phyloP scores from a whole-genome alignment of 1,139 yeast genomes.

The Candida labiduridarum region DNA sequence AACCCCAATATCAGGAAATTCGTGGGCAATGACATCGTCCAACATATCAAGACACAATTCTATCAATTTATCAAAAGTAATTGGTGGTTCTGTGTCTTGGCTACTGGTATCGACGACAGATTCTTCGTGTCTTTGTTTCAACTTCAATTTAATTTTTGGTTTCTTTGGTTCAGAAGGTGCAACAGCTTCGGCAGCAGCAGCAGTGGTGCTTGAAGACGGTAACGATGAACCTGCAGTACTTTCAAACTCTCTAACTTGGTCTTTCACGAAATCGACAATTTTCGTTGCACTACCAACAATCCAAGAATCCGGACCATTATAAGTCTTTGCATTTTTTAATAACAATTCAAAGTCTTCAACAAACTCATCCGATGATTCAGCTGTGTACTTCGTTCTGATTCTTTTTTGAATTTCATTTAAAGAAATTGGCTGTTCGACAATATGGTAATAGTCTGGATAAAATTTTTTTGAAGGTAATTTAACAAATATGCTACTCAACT shows the following conservation, averaged over 20 bases:
- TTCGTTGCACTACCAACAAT: constrained; percentile 59
- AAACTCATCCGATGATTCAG: constrained; percentile 39
- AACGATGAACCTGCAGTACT: constrained; percentile 7
- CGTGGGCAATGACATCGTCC: constrained; percentile 43
- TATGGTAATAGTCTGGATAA: constrained; percentile 81
- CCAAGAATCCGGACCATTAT: constrained; percentile 63
- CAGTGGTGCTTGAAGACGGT: constrained; percentile 1
- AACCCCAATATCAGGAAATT: constrained; percentile 44
- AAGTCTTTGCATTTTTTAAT: constrained; percentile 60
- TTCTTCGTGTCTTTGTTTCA: constrained; percentile 10
- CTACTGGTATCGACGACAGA: constrained; percentile 3
- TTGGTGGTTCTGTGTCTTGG: constrained; percentile 7
- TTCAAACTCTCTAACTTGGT: constrained; percentile 37
- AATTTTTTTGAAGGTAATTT: constrained; percentile 72
- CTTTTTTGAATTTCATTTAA: constrained; percentile 62
- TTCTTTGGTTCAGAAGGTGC: constrained; percentile 10
- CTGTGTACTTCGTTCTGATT: constrained; percentile 36
- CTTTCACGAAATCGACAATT: constrained; percentile 45
- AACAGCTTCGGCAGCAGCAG: background rate
- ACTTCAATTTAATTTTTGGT: constrained; percentile 17
- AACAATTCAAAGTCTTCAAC: constrained; percentile 57
- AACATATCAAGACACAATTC: constrained; percentile 28
- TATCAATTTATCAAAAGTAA: constrained; percentile 26
- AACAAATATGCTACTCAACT: constrained; percentile 56
- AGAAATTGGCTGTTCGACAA: constrained; percentile 67